These are phyloP conservation scores for Boletus sp. DNA, from an alignment of 1,284 basidiomycete genomes.

Conservation along the genomic window DNA sequence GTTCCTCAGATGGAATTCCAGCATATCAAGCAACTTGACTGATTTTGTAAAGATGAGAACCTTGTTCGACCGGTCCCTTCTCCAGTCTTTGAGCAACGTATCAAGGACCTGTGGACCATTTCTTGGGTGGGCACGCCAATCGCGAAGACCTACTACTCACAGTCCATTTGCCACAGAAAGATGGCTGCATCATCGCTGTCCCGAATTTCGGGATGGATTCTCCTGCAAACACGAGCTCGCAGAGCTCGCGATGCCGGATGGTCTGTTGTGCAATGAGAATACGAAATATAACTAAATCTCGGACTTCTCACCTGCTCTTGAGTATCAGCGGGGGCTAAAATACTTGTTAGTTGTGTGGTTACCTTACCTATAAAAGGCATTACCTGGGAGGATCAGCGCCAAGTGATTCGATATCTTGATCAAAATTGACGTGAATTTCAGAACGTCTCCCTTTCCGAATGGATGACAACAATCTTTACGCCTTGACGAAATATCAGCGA, in stretches of 20 bases:
- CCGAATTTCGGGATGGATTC: slow-evolving; percentile 58
- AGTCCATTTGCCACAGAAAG: slow-evolving; percentile 84
- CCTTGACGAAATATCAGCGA: slow-evolving; percentile 36
- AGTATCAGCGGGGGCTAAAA: slow-evolving; percentile 57
- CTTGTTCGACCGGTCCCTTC: slow-evolving; percentile 64
- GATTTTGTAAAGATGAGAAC: slow-evolving; percentile 86
- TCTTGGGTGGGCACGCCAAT: background rate
- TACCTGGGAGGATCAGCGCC: slow-evolving; percentile 75
- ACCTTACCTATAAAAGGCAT: slow-evolving; percentile 4
- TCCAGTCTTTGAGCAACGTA: slow-evolving; percentile 64
- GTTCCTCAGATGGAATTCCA: slow-evolving; percentile 66
- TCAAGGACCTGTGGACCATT: slow-evolving; percentile 56
- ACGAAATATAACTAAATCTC: background rate
- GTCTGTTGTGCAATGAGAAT: slow-evolving; percentile 38
- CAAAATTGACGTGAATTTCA: slow-evolving; percentile 74
- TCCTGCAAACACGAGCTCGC: slow-evolving; percentile 55
- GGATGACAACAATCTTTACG: slow-evolving; percentile 66
- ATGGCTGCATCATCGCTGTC: slow-evolving; percentile 55
- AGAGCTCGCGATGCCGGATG: slow-evolving; percentile 56
- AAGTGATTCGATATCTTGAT: slow-evolving; percentile 87
- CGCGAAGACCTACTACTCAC: slow-evolving; percentile 39
- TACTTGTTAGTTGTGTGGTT: background rate
- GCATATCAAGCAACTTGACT: slow-evolving; percentile 76
- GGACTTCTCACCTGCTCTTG: slow-evolving; percentile 53
- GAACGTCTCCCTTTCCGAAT: slow-evolving; percentile 58